These are phyloP conservation scores for Trichoderma harzianum DNA, from an alignment of 2,329 filamentous ascomycete species.

Conservation along the genomic window DNA sequence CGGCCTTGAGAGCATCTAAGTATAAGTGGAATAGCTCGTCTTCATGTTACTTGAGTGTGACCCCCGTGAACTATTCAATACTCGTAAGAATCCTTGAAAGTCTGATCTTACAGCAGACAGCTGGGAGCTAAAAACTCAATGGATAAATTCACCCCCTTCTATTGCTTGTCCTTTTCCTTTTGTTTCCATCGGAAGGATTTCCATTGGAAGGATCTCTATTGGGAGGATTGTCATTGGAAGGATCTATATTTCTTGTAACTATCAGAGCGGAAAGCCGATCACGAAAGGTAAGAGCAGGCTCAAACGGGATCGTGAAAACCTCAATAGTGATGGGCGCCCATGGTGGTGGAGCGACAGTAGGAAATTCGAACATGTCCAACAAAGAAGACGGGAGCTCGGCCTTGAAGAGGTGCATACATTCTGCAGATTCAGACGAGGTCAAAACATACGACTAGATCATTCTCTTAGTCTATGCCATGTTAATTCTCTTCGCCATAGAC, in stretches of 20 bases:
- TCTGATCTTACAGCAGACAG: not conserved
- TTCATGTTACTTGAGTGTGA: not conserved
- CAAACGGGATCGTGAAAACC: not conserved
- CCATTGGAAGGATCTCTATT: too few species aligned
- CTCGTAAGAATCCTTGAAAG: not conserved
- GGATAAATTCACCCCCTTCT: not conserved
- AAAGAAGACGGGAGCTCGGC: not conserved
- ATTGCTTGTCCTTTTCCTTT: not conserved
- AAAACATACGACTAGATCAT: not conserved
- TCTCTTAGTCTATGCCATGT: not conserved
- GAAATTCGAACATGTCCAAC: constrained; percentile 3
- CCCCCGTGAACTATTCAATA: not conserved
- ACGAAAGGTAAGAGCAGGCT: constrained; percentile 2
- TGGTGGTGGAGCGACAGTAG: not conserved
- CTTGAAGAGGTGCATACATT: constrained; percentile 10
- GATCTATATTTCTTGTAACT: not conserved
- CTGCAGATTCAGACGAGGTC: not conserved
- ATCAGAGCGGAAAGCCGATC: not conserved
- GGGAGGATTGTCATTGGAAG: not conserved
- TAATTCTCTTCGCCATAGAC: not conserved
- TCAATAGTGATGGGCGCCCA: not conserved
- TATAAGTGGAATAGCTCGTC: not conserved
- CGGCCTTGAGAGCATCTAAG: not conserved
- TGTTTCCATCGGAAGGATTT: not conserved
- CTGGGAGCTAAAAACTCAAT: not conserved